These are phyloP conservation scores for Asclepias syriaca DNA, from an alignment of 257 asterid species.

Conservation along the genomic window DNA sequence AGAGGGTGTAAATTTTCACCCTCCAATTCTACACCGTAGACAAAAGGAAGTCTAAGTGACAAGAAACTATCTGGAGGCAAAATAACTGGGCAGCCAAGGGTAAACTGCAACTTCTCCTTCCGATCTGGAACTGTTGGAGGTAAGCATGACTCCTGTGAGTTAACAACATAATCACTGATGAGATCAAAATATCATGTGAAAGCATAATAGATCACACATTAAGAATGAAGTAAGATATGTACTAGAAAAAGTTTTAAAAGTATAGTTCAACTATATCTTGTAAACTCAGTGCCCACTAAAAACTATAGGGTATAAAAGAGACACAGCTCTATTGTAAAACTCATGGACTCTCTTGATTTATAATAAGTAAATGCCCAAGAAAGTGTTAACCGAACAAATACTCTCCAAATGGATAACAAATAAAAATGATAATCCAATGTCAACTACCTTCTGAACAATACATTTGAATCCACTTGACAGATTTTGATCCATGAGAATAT, in stretches of 20 bases:
- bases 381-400: not conserved
- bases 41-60: slow-evolving; percentile 83
- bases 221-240: not conserved
- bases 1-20: slow-evolving; percentile 72
- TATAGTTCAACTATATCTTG: not conserved
- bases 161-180: slow-evolving; percentile 17
- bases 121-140: slow-evolving; percentile 67
- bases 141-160: slow-evolving; percentile 64
- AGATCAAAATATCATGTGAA: slow-evolving; percentile 4
- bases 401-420: not conserved
- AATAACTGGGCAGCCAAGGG: slow-evolving; percentile 75
- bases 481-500: not conserved
- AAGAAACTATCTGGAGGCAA: slow-evolving; percentile 95
- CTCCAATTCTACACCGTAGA: slow-evolving; percentile 70
- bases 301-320: not conserved
- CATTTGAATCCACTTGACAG: not conserved
- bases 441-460: too few relatives aligned
- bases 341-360: not conserved
- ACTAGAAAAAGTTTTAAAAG: not conserved
- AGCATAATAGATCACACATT: not conserved
- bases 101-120: slow-evolving; percentile 65
- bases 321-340: not conserved
- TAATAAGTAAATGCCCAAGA: not conserved
- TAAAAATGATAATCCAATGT: not conserved
- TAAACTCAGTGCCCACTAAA: not conserved